phyloP scores from a whole-genome alignment of 164 flowering plant genomes.

The Dillenia suffruticosa region DNA sequence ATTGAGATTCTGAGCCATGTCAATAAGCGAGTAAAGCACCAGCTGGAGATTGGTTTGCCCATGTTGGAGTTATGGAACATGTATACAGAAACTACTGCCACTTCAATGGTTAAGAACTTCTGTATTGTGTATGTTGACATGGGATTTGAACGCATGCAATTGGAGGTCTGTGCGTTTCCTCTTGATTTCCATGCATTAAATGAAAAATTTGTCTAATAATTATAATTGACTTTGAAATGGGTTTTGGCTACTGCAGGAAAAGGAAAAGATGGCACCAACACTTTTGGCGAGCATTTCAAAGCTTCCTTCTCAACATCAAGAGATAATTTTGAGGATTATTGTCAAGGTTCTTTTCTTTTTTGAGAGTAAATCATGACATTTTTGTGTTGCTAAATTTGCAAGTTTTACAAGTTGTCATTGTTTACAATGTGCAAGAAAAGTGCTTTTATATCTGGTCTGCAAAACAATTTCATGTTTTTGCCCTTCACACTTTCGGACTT shows the following conservation, averaged over 20 bases:
- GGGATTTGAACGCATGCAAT: constrained; percentile 71
- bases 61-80: constrained; percentile 68
- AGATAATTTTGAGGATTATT: constrained; percentile 59
- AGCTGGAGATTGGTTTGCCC: constrained; percentile 70
- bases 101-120: constrained; percentile 84
- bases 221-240: not conserved
- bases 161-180: constrained; percentile 44
- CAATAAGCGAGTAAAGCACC: constrained; percentile 94
- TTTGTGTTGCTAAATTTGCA: too few species aligned
- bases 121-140: constrained; percentile 92
- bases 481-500: too few species aligned
- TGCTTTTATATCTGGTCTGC: too few species aligned
- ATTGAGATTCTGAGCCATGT: constrained; percentile 89
- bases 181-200: not conserved
- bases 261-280: constrained; percentile 62
- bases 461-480: too few species aligned
- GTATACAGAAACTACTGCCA: constrained; percentile 48
- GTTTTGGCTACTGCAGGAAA: constrained; percentile 47
- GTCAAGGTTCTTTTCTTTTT: constrained; percentile 40
- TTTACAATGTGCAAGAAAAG: too few species aligned
- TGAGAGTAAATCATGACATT: too few species aligned
- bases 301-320: constrained; percentile 84
- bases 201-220: not conserved
- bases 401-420: too few species aligned
- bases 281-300: constrained; percentile 63